Conservation (phyloP, 164 flowering plant species). For the Berberis vulgaris region DNA sequence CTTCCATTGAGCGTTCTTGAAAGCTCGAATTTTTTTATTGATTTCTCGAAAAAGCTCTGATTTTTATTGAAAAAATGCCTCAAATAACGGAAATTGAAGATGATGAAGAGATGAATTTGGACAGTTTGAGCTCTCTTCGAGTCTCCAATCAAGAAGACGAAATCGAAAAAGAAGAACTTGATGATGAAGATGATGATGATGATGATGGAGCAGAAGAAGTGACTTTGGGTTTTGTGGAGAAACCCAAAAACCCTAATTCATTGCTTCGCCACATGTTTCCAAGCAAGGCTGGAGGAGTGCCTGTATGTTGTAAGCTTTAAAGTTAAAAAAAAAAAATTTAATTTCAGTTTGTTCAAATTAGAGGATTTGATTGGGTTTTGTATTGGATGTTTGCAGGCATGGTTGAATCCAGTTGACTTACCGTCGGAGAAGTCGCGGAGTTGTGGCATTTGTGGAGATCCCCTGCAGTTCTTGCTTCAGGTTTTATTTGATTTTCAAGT, state of each 20-base stretch:
- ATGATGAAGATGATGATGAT: conserved; percentile 39
- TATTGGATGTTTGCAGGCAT: conserved; percentile 41
- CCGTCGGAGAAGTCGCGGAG: conserved; percentile 45
- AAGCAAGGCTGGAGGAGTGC: conserved; percentile 84
- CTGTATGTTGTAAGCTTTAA: conserved; percentile 30
- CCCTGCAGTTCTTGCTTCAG: conserved; percentile 87
- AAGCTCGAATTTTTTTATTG: too few species aligned
- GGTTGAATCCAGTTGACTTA: conserved; percentile 81
- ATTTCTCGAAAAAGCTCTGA: too few species aligned
- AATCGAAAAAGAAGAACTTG: conserved; percentile 19
- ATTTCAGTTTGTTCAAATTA: background rate
- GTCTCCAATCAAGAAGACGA: conserved; percentile 29
- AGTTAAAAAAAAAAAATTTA: background rate
- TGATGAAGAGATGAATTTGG: background rate
- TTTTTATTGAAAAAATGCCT: background rate
- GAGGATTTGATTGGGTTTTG: background rate
- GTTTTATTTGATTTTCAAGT: conserved; percentile 16
- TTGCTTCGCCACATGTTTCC: conserved; percentile 73
- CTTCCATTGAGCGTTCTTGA: too few species aligned
- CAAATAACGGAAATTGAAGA: background rate
- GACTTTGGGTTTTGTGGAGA: conserved; percentile 59
- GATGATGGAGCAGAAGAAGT: conserved; percentile 36
- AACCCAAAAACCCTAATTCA: conserved; percentile 41
- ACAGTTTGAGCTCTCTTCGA: conserved; percentile 16
- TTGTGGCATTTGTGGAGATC: conserved; percentile 72